Evolutionary conservation across 75 land plant genomes (phyloP).

Genomic region (Pinus albicaulis): DNA sequence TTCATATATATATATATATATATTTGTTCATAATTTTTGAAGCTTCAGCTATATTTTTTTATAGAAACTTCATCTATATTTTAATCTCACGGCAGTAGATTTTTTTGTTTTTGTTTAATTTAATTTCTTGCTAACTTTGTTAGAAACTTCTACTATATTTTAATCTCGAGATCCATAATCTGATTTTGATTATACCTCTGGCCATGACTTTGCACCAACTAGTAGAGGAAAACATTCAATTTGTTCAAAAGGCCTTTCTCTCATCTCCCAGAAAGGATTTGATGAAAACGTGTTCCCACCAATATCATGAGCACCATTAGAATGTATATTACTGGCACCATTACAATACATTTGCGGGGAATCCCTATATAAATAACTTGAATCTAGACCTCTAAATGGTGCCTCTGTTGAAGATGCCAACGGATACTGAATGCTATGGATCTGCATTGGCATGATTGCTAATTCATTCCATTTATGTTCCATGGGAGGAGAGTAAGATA

Average conservation of each 20-base stretch:
- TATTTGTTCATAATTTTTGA: too few species aligned
- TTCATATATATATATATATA: too few species aligned
- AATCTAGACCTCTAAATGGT: background rate
- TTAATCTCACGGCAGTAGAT: too few species aligned
- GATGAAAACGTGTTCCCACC: background rate
- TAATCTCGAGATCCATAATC: too few species aligned
- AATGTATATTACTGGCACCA: background rate
- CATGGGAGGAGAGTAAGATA: background rate
- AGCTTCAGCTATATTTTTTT: too few species aligned
- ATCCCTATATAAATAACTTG: background rate
- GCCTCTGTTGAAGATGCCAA: background rate
- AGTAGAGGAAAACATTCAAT: background rate
- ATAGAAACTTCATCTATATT: too few species aligned
- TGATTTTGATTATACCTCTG: too few species aligned
- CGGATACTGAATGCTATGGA: background rate
- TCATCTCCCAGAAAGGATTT: background rate
- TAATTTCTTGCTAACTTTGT: too few species aligned
- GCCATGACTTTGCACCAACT: slow-evolving; percentile 1
- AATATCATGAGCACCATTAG: background rate
- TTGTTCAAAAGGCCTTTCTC: background rate
- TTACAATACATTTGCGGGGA: background rate
- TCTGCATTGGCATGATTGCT: background rate
- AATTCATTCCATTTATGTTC: background rate
- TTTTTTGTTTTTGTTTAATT: too few species aligned
- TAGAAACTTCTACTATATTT: too few species aligned